Conservation (phyloP, 2,329 filamentous ascomycete species). For the Gaeumannomyces tritici region DNA sequence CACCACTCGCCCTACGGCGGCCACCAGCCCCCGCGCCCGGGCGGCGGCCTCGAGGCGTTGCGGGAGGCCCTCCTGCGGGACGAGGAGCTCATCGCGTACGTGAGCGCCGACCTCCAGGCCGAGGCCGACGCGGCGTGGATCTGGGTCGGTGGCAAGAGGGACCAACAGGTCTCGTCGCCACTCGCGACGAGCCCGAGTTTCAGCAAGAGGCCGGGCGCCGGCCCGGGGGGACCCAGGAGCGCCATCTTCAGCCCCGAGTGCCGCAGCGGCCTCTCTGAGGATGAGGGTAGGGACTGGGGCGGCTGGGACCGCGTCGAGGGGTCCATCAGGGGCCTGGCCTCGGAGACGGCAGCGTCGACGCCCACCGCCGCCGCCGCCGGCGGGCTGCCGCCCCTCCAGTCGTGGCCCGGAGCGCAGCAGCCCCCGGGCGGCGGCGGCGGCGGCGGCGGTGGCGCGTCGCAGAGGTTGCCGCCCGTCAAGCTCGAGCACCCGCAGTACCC, state of each 20-base stretch:
- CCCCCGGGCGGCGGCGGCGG: no score
- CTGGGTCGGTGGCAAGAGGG: conserved; percentile 57
- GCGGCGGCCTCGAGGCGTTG: conserved; percentile 12
- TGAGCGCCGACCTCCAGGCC: conserved; percentile 78
- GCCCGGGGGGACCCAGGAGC: conserved; percentile 18
- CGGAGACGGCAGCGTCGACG: conserved; percentile 19
- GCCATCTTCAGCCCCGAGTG: conserved; percentile 34
- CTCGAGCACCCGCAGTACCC: conserved; percentile 14
- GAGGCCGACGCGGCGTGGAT: conserved; percentile 72
- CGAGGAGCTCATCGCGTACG: conserved; percentile 81
- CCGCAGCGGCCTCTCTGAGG: conserved; percentile 41
- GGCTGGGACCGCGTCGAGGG: conserved; percentile 71
- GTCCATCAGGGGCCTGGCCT: conserved; percentile 44
- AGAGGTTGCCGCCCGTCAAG: conserved; percentile 19
- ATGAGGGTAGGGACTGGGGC: conserved; percentile 60
- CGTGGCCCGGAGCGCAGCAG: conserved; percentile 2
- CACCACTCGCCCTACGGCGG: conserved; percentile 13
- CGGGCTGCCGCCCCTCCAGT: conserved; percentile 5
- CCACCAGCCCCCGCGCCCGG: conserved; percentile 12
- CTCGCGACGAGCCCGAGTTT: not conserved
- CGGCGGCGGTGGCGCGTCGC: no score
- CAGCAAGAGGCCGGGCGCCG: not conserved
- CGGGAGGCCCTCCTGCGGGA: conserved; percentile 45
- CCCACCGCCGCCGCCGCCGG: conserved; percentile 13
- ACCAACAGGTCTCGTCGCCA: conserved; percentile 21